These are phyloP conservation scores for Ochromonas danica DNA, from an alignment of 108 stramenopile genomes.

Conservation along the genomic window DNA sequence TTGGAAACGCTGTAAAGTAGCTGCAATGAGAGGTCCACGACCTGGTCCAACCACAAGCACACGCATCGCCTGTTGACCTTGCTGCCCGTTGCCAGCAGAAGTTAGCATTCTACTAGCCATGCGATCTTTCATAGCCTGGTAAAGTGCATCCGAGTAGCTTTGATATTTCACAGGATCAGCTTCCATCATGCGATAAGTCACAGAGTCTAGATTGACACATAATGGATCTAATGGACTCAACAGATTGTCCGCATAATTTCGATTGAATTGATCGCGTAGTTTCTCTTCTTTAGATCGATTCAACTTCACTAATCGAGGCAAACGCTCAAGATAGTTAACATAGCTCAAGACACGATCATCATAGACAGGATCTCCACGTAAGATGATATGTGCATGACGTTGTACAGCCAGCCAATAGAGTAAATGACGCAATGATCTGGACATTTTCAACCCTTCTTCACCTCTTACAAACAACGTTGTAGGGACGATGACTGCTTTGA, in stretches of 20 bases:
- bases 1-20: slow-evolving; percentile 54
- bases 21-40: slow-evolving; percentile 85
- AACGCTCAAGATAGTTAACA: not conserved
- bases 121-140: slow-evolving; percentile 26
- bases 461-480: not conserved
- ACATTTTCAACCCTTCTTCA: not conserved
- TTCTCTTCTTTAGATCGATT: not conserved
- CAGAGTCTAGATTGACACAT: slow-evolving; percentile 89
- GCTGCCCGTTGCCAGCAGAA: not conserved
- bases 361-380: not conserved
- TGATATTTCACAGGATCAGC: slow-evolving; percentile 94
- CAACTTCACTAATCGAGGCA: not conserved
- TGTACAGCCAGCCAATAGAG: not conserved
- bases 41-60: slow-evolving; percentile 89
- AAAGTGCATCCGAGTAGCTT: slow-evolving; percentile 78
- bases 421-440: not conserved
- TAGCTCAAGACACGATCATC: not conserved
- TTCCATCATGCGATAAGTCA: slow-evolving; percentile 94
- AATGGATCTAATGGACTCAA: slow-evolving; percentile 81
- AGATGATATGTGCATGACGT: not conserved
- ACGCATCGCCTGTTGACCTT: not conserved
- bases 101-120: not conserved
- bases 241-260: not conserved
- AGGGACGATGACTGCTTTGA: not conserved
- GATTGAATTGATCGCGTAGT: not conserved